Base-by-base conservation (phyloP, 306 rosid genomes). In the Carpinus viminea region DNA sequence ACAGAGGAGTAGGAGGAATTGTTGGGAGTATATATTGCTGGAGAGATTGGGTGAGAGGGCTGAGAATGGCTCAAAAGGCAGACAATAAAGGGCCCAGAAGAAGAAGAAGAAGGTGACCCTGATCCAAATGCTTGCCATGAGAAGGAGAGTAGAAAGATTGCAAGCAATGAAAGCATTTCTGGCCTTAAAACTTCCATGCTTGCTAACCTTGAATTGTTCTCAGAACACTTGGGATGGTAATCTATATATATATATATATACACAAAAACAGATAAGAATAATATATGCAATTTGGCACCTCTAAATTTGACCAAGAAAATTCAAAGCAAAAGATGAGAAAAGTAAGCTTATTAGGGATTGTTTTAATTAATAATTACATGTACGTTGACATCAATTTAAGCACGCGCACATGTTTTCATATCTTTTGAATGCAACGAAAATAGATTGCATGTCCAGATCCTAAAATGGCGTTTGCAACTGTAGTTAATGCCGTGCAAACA, bases 21-120 rank as follows among this genome's bases (percentile, higher is more conserved):
- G 83, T 20, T 74, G 55, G 88, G 87, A 26, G 92, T 81, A 76
- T 79, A 86, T 28, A 91, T 80, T 69, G 93, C 84, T 4, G 85
- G 47, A 16, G 83, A 76, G 59, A 91, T 87, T 12, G 92, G 93
- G 50, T 89, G 78, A 18, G 86, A 83, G 9, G 92, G 79, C 18
- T 75, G 70, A 28, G 89, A 78, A 75, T 83, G 82, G 73, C 72
- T 82, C 2, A 81, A 66, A 56, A 91, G 92, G 61, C 96, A 91
- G 24, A 80, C 76, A 24, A 88, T 8, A 5, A 89, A 88, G 20
- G 79, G 60, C 38, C 85, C 75, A 2, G 78, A 79, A 8, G 81
- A 43, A 31, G 34, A 31, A 31, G 34, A 31, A 31, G 34, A 2
- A 24, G 26, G 26, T 24, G 26, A 24, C 26, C 26, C 26, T 70